phyloP scores from a whole-genome alignment of 2,329 filamentous ascomycete species.

The Dactylellina sp. region DNA sequence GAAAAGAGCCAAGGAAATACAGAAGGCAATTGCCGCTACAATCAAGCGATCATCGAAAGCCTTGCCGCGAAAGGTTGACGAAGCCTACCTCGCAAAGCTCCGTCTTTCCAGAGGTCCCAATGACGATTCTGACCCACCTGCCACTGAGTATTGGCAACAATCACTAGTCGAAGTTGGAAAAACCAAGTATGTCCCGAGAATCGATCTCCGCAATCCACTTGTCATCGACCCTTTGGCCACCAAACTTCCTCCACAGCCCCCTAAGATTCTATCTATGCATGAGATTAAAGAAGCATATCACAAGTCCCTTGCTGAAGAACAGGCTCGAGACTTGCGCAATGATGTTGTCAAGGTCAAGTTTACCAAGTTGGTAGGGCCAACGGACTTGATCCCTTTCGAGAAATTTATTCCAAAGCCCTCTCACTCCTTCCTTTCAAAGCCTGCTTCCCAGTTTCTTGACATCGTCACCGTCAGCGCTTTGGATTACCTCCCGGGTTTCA shows the following conservation, averaged over 20 bases:
- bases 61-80: not conserved
- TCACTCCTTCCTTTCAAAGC: slow-evolving; percentile 5
- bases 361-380: not conserved
- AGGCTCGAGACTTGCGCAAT: not conserved
- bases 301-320: slow-evolving; percentile 6
- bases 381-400: slow-evolving; percentile 23
- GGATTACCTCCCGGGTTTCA: slow-evolving; percentile 8
- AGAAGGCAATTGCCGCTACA: not conserved
- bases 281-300: slow-evolving; percentile 30
- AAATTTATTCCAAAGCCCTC: not conserved
- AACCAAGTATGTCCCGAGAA: not conserved
- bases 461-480: slow-evolving; percentile 21
- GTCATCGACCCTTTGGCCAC: slow-evolving; percentile 27
- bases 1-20: not conserved
- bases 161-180: not conserved
- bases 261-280: slow-evolving; percentile 10
- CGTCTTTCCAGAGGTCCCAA: too few species aligned
- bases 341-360: slow-evolving; percentile 5
- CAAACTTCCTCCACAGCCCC: slow-evolving; percentile 21
- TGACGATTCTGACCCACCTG: not conserved
- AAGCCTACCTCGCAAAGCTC: not conserved
- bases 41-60: slow-evolving; percentile 4
- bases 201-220: slow-evolving; percentile 34
- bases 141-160: slow-evolving; percentile 4
- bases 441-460: slow-evolving; percentile 25